Conservation (phyloP, 805 yeast genomes). For the Ogataea nakhonphanomensis region DNA sequence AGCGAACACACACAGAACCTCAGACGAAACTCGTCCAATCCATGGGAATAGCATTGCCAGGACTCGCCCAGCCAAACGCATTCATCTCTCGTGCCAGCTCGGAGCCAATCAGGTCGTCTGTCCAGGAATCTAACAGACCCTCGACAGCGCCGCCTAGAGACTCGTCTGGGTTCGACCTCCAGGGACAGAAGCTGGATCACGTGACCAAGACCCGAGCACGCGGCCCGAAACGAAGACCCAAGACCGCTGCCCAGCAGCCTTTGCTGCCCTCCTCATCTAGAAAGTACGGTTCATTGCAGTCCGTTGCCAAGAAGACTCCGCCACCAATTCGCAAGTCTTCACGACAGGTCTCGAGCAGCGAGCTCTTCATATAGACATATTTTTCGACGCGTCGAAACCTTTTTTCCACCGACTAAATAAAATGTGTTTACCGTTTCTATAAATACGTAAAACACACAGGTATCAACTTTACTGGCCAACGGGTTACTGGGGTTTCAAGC, state of each 20-base stretch:
- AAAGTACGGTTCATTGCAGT: constrained; percentile 1
- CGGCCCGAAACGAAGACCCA: constrained; percentile 49
- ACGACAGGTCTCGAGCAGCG: constrained; percentile 26
- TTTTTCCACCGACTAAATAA: background rate
- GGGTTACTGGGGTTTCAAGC: too few relatives aligned
- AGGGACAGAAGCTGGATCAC: constrained; percentile 37
- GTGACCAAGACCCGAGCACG: constrained; percentile 44
- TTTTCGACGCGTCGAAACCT: constrained; percentile 7
- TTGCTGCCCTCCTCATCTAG: background rate
- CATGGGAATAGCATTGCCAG: constrained; percentile 22
- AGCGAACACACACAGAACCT: constrained; percentile 9
- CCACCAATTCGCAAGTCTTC: constrained; percentile 30
- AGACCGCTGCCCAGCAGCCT: too few relatives aligned
- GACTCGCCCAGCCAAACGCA: constrained; percentile 18
- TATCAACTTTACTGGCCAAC: background rate
- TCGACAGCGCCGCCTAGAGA: constrained; percentile 6
- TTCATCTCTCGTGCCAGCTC: constrained; percentile 15
- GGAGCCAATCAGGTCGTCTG: background rate
- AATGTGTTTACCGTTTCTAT: constrained; percentile 12
- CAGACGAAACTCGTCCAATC: background rate
- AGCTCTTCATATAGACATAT: constrained; percentile 20
- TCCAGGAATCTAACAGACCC: too few relatives aligned
- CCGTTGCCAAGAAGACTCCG: constrained; percentile 21
- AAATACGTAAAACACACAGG: constrained; percentile 2
- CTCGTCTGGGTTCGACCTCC: constrained; percentile 19